Evolutionary conservation across 139 green algal genomes (phyloP), one percentile per base, ranked within the genome.

Genomic region (Desmodesmus armatus): DNA sequence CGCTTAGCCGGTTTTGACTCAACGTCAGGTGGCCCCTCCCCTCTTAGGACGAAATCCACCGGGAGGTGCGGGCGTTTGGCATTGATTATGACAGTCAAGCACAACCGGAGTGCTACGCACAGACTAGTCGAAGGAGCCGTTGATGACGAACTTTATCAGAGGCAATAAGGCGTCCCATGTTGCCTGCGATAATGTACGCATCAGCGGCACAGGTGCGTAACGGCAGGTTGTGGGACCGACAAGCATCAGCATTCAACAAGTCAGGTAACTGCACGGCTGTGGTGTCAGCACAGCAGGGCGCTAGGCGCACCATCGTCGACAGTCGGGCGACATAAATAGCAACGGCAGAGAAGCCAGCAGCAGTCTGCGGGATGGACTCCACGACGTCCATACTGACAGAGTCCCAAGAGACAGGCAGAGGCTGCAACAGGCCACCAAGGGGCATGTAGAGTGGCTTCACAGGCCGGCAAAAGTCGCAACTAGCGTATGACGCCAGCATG

Each of bases 161-260:
- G 49, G 0, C 3, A 94, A 51, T 0, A 81, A 43, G 0, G 78
- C 19, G 53, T 92, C 90, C 90, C 90, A 95, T n/a, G 91, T 78
- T 40, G 73, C 55, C 31, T 86, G 75, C 1, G 31, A 29, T 33
- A 17, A 51, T 49, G 27, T 35, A 37, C 29, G 33, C 35, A 47
- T 19, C 49, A 35, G 47, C 66, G 31, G 33, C 29, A n/a, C 47
- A 35, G 17, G 49, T 11, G 6, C 49, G 35, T 33, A 51, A 35
- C 7, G 33, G 66, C 37, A 75, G 21, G 11, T 37, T 37, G 21
- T 75, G 66, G 9, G 35, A 51, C 15, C 41, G 47, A 49, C n/a
- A 75, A 75, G 49, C 66, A 51, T 35, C 49, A 19, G 29, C 35
- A 4, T 51, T 51, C 35, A 75, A 75, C 15, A 75, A 51, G 19